Conservation (phyloP, 257 asterid species). For the Gentiana straminea region DNA sequence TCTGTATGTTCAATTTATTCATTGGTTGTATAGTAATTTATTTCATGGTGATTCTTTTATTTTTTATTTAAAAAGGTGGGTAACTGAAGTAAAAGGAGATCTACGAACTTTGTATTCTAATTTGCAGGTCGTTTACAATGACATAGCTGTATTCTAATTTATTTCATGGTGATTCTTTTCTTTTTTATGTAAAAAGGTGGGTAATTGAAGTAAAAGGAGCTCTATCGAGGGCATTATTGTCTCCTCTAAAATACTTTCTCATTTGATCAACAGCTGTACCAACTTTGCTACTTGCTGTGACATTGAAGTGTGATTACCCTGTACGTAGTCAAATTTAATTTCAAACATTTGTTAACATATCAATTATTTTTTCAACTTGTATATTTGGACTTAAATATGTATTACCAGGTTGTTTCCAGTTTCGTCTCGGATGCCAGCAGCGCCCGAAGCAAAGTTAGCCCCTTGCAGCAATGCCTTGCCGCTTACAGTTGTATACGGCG, state of each 20-base stretch:
- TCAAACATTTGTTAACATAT: too few relatives aligned
- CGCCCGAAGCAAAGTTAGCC: constrained; percentile 82
- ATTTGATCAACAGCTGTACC: constrained; percentile 46
- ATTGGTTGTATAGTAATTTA: too few relatives aligned
- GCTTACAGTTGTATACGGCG: constrained; percentile 44
- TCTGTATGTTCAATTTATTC: too few relatives aligned
- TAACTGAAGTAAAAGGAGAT: too few relatives aligned
- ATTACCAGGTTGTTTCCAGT: constrained; percentile 84
- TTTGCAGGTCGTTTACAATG: too few relatives aligned
- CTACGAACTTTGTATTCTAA: too few relatives aligned
- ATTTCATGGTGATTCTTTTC: too few relatives aligned
- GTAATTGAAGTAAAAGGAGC: too few relatives aligned
- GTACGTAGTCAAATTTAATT: neutral
- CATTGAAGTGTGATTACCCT: constrained; percentile 84
- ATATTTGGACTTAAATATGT: neutral
- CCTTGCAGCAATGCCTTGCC: constrained; percentile 57
- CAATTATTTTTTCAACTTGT: neutral
- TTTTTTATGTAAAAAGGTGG: too few relatives aligned
- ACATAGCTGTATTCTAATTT: too few relatives aligned
- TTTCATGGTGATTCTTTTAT: too few relatives aligned
- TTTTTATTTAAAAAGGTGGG: too few relatives aligned
- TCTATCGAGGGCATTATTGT: constrained; percentile 33
- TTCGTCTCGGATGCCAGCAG: constrained; percentile 84
- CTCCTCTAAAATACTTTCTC: constrained; percentile 54
- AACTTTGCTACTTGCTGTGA: constrained; percentile 55